These are phyloP conservation scores for Kalaharituber pfeilii DNA, from an alignment of 2,329 filamentous ascomycete species.

Conservation along the genomic window DNA sequence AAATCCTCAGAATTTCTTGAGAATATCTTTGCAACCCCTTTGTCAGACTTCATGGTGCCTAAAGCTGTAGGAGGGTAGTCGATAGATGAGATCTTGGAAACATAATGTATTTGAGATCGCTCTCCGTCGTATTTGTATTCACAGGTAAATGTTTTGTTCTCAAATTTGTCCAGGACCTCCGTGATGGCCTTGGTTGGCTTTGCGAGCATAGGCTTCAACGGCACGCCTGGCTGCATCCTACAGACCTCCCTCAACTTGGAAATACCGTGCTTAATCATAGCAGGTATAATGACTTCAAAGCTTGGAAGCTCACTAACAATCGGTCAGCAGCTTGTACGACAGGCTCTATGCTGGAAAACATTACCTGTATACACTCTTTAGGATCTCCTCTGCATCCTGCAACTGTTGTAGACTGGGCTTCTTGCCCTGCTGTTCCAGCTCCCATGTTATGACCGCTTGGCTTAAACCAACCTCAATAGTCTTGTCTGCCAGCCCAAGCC, in stretches of 20 bases:
- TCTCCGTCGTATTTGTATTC: conserved; percentile 99
- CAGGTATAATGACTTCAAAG: conserved; percentile 86
- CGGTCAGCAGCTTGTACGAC: conserved; percentile 2
- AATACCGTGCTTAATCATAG: conserved; percentile 73
- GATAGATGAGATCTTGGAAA: conserved; percentile 58
- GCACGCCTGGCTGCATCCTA: conserved; percentile 82
- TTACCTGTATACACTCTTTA: conserved; percentile 82
- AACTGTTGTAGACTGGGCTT: conserved; percentile 60
- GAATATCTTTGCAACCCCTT: conserved; percentile 80
- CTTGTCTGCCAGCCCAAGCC: conserved; percentile 78
- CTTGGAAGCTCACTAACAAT: conserved; percentile 63
- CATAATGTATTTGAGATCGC: conserved; percentile 94
- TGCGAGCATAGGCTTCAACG: conserved; percentile 94
- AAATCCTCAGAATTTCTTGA: conserved; percentile 94
- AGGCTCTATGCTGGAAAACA: background rate
- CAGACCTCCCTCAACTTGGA: conserved; percentile 66
- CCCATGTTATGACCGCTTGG: conserved; percentile 73
- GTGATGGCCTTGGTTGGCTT: conserved; percentile 98
- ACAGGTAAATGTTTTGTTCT: conserved; percentile 87
- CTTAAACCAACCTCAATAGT: conserved; percentile 80
- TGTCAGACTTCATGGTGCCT: conserved; percentile 46
- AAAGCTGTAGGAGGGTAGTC: conserved; percentile 46
- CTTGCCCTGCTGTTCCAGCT: conserved; percentile 49
- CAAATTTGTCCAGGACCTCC: conserved; percentile 90
- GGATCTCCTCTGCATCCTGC: conserved; percentile 62